These are phyloP conservation scores for Yamadazyma mexicana DNA, from an alignment of 1,139 yeast genomes.

Conservation along the genomic window DNA sequence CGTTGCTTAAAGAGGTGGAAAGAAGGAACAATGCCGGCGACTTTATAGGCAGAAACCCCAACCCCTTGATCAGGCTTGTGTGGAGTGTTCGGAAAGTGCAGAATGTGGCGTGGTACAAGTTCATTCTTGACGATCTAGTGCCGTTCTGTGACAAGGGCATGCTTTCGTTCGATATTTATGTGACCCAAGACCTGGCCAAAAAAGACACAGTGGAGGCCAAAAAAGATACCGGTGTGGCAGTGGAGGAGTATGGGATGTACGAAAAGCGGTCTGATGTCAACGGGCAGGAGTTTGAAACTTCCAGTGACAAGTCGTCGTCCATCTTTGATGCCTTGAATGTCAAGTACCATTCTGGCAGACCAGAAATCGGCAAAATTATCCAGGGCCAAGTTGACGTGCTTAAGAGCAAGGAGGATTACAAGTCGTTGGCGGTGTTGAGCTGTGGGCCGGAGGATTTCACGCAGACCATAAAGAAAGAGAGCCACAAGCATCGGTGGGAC, in stretches of 20 bases:
- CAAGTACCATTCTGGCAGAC: constrained; percentile 12
- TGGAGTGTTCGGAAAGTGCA: constrained; percentile 33
- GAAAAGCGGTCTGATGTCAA: not conserved
- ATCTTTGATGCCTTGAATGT: constrained; percentile 11
- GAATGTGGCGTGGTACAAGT: constrained; percentile 38
- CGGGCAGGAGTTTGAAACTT: not conserved
- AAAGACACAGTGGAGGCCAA: too few relatives aligned
- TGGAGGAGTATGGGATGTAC: not conserved
- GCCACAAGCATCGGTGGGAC: constrained; percentile 28
- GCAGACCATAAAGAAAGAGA: constrained; percentile 23
- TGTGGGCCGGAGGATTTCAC: constrained; percentile 40
- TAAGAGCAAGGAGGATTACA: constrained; percentile 11
- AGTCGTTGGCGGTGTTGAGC: constrained; percentile 33
- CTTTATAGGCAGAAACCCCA: constrained; percentile 32
- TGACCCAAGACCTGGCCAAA: constrained; percentile 22
- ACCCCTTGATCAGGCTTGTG: constrained; percentile 27
- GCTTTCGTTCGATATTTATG: constrained; percentile 20
- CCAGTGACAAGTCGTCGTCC: constrained; percentile 1
- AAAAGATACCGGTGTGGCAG: too few relatives aligned
- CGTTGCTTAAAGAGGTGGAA: constrained; percentile 28
- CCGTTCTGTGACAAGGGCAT: constrained; percentile 25
- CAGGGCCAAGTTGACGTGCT: constrained; percentile 9
- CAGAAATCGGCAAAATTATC: constrained; percentile 10
- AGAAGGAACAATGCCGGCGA: constrained; percentile 28
- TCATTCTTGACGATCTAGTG: constrained; percentile 28